These are phyloP conservation scores for Exophiala dermatitidis DNA, from an alignment of 2,329 filamentous ascomycete genomes.

Conservation along the genomic window DNA sequence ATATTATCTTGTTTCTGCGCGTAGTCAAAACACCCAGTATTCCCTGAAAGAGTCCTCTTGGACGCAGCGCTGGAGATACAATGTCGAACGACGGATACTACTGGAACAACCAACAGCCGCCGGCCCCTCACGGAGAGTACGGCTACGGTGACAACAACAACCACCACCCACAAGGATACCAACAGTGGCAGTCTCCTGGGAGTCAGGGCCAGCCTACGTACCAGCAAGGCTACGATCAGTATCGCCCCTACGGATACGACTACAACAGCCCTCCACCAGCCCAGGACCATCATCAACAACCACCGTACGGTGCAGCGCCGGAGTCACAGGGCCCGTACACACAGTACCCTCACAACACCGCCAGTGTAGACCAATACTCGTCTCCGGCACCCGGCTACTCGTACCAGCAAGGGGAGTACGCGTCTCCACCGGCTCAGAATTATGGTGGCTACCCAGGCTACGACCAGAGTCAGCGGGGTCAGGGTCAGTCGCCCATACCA, in stretches of 20 bases:
- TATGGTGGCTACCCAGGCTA: constrained; percentile 6
- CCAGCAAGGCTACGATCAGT: constrained; percentile 16
- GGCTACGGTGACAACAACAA: constrained; percentile 8
- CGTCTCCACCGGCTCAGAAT: constrained; percentile 5
- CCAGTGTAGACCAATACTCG: constrained; percentile 3
- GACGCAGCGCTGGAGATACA: not conserved
- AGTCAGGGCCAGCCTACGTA: constrained; percentile 2
- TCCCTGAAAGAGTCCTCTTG: constrained; percentile 22
- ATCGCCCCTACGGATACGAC: constrained; percentile 8
- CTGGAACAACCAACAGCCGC: constrained; percentile 6
- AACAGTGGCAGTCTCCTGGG: constrained; percentile 15
- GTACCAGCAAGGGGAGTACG: constrained; percentile 10
- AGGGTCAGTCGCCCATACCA: constrained; percentile 7
- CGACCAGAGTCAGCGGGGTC: constrained; percentile 6
- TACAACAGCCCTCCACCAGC: not conserved
- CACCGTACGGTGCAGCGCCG: constrained; percentile 5
- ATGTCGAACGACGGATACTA: constrained; percentile 15
- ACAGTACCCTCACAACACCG: constrained; percentile 9
- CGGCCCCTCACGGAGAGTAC: constrained; percentile 10
- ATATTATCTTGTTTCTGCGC: no score
- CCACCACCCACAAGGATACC: constrained; percentile 6
- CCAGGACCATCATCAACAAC: constrained; percentile 12
- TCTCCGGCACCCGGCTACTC: constrained; percentile 5
- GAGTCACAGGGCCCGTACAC: constrained; percentile 13
- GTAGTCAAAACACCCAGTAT: no score